Evolutionary conservation across 768 basidiomycete genomes (phyloP), one percentile per base, ranked within the genome.

Genomic region (Xerocomellus dryophilus): DNA sequence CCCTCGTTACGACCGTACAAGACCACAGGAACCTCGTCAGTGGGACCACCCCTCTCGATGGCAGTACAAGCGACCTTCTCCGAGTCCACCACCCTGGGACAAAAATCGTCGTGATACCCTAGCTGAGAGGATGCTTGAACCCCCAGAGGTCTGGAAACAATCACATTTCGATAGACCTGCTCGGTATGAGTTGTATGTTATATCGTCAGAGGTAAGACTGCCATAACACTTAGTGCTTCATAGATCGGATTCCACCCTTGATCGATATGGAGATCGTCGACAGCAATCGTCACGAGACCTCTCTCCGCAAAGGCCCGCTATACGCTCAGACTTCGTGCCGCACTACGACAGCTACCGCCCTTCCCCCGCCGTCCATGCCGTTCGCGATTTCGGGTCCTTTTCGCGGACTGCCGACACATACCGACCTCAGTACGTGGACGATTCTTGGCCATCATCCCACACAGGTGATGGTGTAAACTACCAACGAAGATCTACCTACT

Each of bases 121-220:
- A 43, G 72, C 76, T 12, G 73, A 79, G 54, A 76, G 85, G 58
- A 81, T 83, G 75, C 83, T 89, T 63, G 88, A 90, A 64, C 86
- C 88, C 31, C 86, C 85, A 32, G 83, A 86, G 18, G 70, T 74
- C 31, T 89, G 88, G 88, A 86, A 84, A 64, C 80, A 85, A 58
- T 69, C 71, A 9, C 81, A 82, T 60, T 62, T 62, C 45, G 81
- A 83, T 61, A 75, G 76, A 60, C 64, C 73, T 29, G 29, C 47
- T 34, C 72, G 76, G 58, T 64, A 67, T 43, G 80, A 77, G 59
- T 63, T 59, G 78, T 77, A 71, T 64, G 73, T 74, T 56, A 39
- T 46, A 54, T 58, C 41, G 35, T 50, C 53, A 44, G 46, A 64
- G 59, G 65, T 65, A 63, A 61, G 47, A 52, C 59, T 50, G 36